These are phyloP conservation scores for Euphrasia arctica DNA, from an alignment of 305 asterid species.

Conservation along the genomic window DNA sequence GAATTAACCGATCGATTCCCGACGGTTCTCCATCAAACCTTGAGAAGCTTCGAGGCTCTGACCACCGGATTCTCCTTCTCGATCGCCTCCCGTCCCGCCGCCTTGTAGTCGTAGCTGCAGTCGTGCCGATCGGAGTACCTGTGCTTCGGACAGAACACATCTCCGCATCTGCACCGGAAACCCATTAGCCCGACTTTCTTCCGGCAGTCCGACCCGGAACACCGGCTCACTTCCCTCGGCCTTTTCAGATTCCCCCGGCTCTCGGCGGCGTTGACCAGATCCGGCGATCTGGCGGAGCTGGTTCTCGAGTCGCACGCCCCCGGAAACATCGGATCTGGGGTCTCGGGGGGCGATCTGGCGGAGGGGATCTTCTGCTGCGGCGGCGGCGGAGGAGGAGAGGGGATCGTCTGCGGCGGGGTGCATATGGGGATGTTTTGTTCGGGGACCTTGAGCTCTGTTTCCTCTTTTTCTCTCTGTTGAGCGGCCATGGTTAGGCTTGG, in stretches of 20 bases:
- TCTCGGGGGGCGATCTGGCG: constrained; percentile 26
- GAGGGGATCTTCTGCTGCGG: constrained; percentile 3
- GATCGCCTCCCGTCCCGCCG: constrained; percentile 52
- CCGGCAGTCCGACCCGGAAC: constrained; percentile 38
- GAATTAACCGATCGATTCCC: too few species aligned
- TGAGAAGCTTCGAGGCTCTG: constrained; percentile 47
- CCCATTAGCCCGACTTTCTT: constrained; percentile 48
- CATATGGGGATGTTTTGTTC: constrained; percentile 26
- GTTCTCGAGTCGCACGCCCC: constrained; percentile 15
- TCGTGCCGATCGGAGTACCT: constrained; percentile 60
- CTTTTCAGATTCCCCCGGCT: constrained; percentile 26
- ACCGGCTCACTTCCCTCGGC: constrained; percentile 32
- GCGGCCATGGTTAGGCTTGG: constrained; percentile 33
- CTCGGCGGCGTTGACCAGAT: constrained; percentile 1
- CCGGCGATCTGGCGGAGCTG: constrained; percentile 19
- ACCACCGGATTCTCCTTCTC: constrained; percentile 59
- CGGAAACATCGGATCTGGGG: constrained; percentile 29
- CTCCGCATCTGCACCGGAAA: constrained; percentile 58
- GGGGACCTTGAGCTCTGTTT: constrained; percentile 44
- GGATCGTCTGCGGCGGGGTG: constrained; percentile 33
- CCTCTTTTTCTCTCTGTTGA: constrained; percentile 45
- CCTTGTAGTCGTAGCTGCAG: constrained; percentile 52
- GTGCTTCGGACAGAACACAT: constrained; percentile 49
- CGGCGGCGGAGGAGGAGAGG: constrained; percentile 16
- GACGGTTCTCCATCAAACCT: constrained; percentile 29